These are phyloP conservation scores for Aureobasidium sp. DNA, from an alignment of 2,329 filamentous ascomycete genomes.

Conservation along the genomic window DNA sequence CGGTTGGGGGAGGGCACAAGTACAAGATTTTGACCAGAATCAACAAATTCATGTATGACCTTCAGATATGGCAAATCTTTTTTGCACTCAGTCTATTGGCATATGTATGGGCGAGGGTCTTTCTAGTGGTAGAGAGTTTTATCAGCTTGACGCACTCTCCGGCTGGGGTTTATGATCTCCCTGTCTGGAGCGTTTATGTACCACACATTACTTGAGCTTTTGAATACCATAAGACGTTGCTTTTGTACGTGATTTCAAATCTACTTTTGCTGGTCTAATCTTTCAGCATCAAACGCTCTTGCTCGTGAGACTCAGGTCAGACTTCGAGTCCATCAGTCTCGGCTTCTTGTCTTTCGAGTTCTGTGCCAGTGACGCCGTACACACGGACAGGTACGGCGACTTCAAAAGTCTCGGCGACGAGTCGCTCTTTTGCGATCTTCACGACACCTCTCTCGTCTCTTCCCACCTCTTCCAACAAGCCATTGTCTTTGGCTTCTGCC, in stretches of 20 bases:
- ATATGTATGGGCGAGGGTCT: background rate
- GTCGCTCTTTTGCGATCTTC: conserved; percentile 29
- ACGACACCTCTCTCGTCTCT: conserved; percentile 30
- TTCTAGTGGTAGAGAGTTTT: background rate
- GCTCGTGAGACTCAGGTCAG: background rate
- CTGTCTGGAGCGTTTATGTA: background rate
- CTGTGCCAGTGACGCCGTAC: conserved; percentile 26
- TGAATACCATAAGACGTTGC: background rate
- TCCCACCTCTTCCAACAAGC: conserved; percentile 29
- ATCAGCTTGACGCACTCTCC: background rate
- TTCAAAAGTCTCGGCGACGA: conserved; percentile 32
- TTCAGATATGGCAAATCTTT: background rate
- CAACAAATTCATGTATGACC: background rate
- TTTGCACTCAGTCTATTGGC: background rate
- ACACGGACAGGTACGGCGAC: conserved; percentile 31
- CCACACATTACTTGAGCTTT: background rate
- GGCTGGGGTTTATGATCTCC: background rate
- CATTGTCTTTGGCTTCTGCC: conserved; percentile 43
- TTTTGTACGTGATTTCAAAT: background rate
- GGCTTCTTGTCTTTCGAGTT: conserved; percentile 15
- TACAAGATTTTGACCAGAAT: background rate
- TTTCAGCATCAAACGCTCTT: background rate
- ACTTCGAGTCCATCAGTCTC: conserved; percentile 16
- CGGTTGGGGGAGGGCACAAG: background rate
- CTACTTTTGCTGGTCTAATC: background rate